Base-by-base conservation (phyloP, 78 protist genomes). In the Pirum gemmata region DNA sequence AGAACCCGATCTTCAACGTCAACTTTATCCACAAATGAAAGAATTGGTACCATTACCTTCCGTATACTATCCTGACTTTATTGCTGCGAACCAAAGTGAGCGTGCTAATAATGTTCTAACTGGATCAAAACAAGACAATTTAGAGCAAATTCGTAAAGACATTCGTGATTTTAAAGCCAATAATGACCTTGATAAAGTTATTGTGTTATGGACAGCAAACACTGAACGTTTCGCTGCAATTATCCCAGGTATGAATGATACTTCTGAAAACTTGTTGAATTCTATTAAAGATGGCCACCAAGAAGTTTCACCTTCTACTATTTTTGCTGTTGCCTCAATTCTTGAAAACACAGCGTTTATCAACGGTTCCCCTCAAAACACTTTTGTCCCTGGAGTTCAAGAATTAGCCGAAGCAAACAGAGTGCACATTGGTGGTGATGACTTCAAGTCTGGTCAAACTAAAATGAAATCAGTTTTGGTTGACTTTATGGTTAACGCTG, bases 401-500 rank as follows among this genome's bases (percentile, higher is more conserved):
- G 98, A 97, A 61, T 94, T 96, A 8, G 98, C 99, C 73, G 41
- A 80, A 91, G 89, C 85, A 77, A 87, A 92, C 41, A 31, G 89
- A 38, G 95, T 94, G 40, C 79, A 89, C 38, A 93, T 97, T 83
- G 98, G 95, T 35, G 99, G 99, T 78, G 99, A 98, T 61, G 99
- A 98, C 92, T 98, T 98, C 97, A 98, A 98, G 95, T 83, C 98
- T 1, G 99, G 99, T 78, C 99, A 98, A 93, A 98, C 99, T 74
- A 98, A 98, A 95, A 89, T 98, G 90, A 98, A 98, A 94, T 94
- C 97, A 0, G 99, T 96, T 72, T 87, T 98, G 74, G 97, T 94
- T 25, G 99, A 98, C 87, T 98, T 96, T 94, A 91, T 98, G 86
- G 97, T 98, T 90, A 29, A 85, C 35, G 96, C 99, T 0, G 99